phyloP scores from a whole-genome alignment of 1,139 yeast species.

The Petasospora rhodanensis region DNA sequence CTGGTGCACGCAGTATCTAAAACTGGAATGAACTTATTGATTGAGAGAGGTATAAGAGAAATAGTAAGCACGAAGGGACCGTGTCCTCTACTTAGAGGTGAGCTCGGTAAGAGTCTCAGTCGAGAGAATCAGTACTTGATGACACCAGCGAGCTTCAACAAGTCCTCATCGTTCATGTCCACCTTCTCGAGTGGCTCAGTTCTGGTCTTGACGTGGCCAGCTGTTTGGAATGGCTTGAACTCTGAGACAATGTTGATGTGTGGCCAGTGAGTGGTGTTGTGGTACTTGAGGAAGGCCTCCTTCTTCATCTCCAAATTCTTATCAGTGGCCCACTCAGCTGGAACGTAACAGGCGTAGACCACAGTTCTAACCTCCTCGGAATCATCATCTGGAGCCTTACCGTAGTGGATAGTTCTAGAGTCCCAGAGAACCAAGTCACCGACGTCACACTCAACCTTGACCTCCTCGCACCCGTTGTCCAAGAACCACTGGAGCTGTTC shows the following conservation, averaged over 20 bases:
- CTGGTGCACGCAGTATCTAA: too few species aligned
- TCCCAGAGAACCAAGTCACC: constrained; percentile 31
- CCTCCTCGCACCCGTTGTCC: constrained; percentile 19
- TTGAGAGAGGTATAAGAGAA: too few species aligned
- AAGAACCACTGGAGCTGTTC: constrained; percentile 21
- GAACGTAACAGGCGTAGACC: constrained; percentile 25
- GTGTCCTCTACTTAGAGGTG: too few species aligned
- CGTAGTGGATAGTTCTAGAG: constrained; percentile 27
- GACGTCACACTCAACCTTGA: constrained; percentile 24
- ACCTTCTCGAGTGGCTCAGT: constrained; percentile 14
- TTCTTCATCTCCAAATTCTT: constrained; percentile 12
- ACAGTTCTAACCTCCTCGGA: constrained; percentile 19
- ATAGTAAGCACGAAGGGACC: too few species aligned
- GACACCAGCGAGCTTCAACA: constrained; percentile 17
- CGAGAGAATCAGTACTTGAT: too few species aligned
- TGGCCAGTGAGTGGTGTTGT: constrained; percentile 26
- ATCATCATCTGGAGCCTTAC: constrained; percentile 21
- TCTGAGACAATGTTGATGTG: constrained; percentile 21
- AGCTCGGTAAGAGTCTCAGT: too few species aligned
- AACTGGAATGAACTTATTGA: too few species aligned
- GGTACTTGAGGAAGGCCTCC: constrained; percentile 17
- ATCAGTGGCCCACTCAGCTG: constrained; percentile 26
- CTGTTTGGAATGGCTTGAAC: constrained; percentile 10
- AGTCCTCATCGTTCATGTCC: constrained; percentile 11
- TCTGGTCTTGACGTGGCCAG: constrained; percentile 8